Conservation (phyloP, 2,329 filamentous ascomycete species). For the Curvularia sp. region DNA sequence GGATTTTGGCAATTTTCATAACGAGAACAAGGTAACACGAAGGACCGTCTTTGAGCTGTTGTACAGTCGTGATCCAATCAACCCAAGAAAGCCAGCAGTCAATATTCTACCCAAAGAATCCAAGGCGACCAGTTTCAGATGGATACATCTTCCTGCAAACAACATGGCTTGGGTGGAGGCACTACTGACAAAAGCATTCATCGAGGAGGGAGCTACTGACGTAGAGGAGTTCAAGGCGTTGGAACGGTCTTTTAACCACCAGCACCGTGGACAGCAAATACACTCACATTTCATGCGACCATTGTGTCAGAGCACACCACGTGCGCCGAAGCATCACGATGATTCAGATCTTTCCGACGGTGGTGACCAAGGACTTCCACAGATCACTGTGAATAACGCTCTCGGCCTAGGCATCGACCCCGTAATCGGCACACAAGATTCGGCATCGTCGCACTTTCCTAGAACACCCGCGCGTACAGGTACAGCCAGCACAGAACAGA, state of each 20-base stretch:
- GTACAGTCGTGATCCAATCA: slow-evolving; percentile 45
- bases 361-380: slow-evolving; percentile 39
- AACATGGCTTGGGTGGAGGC: slow-evolving; percentile 69
- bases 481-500: slow-evolving; percentile 44
- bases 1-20: slow-evolving; percentile 50
- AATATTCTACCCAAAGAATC: slow-evolving; percentile 51
- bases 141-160: slow-evolving; percentile 58
- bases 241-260: slow-evolving; percentile 67
- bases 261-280: slow-evolving; percentile 64
- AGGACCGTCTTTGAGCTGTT: slow-evolving; percentile 47
- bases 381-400: slow-evolving; percentile 38
- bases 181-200: slow-evolving; percentile 68
- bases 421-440: slow-evolving; percentile 30
- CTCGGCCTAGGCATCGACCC: slow-evolving; percentile 39
- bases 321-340: slow-evolving; percentile 40
- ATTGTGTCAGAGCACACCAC: slow-evolving; percentile 60
- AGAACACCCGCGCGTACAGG: slow-evolving; percentile 39
- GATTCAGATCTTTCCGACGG: slow-evolving; percentile 47
- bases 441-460: slow-evolving; percentile 24
- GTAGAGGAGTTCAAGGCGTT: slow-evolving; percentile 69
- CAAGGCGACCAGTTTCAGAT: slow-evolving; percentile 53
- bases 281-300: slow-evolving; percentile 71
- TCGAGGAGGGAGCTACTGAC: slow-evolving; percentile 68
- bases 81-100: slow-evolving; percentile 45
- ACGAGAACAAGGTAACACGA: slow-evolving; percentile 45